Evolutionary conservation across 495 filamentous ascomycete genomes (phyloP).

Genomic region (Pseudomonodictys pantanalensis): DNA sequence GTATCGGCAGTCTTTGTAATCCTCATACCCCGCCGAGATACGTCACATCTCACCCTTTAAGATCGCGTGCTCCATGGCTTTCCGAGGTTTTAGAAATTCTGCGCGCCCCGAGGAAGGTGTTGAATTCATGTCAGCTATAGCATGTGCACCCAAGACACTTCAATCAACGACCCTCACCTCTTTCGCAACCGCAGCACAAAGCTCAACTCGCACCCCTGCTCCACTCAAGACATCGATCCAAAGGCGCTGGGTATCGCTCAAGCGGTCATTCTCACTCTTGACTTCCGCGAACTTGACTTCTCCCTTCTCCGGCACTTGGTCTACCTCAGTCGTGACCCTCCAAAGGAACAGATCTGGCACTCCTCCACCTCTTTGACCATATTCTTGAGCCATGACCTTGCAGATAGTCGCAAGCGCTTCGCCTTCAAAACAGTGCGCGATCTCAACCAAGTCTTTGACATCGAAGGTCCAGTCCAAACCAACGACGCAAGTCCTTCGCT

Average conservation of each 20-base stretch:
- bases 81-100: no score
- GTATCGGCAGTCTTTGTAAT: no score
- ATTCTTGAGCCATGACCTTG: slow-evolving; percentile 93
- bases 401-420: slow-evolving; percentile 77
- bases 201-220: slow-evolving; percentile 79
- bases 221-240: slow-evolving; percentile 92
- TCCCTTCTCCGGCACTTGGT: slow-evolving; percentile 38
- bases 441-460: slow-evolving; percentile 74
- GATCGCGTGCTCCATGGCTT: no score
- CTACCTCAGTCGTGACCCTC: slow-evolving; percentile 43
- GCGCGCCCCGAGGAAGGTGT: no score
- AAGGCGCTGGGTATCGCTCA: slow-evolving; percentile 93
- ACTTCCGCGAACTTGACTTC: slow-evolving; percentile 86
- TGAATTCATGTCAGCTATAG: no score
- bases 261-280: slow-evolving; percentile 90
- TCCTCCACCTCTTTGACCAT: slow-evolving; percentile 77
- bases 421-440: slow-evolving; percentile 76
- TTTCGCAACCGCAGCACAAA: slow-evolving; percentile 82
- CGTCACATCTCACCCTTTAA: no score
- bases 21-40: no score
- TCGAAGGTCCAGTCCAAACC: slow-evolving; percentile 89
- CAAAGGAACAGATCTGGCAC: slow-evolving; percentile 94
- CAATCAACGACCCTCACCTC: slow-evolving; percentile 58
- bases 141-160: no score
- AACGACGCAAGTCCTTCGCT: slow-evolving; percentile 75